Percentiles rank a stretch among this genome's conserved stretches.
These are phyloP conservation scores for Rubia balearica DNA, from an alignment of 305 asterid species.

Conservation along the genomic window DNA sequence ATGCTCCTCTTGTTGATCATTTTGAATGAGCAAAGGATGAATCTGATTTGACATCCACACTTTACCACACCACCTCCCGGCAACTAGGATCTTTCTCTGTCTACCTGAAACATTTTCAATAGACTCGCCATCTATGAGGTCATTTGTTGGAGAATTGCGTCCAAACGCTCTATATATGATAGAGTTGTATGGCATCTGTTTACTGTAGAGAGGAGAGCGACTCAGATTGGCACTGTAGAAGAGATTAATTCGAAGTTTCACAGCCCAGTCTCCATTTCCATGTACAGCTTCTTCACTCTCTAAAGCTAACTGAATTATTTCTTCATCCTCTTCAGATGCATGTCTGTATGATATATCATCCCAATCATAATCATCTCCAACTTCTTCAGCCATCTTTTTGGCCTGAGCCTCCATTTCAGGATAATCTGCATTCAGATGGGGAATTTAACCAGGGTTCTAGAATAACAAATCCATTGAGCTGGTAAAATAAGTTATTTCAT, in stretches of 20 bases:
- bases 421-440: conserved; percentile 53
- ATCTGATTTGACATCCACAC: conserved; percentile 95
- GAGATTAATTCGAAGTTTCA: conserved; percentile 87
- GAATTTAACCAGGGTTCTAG: not conserved
- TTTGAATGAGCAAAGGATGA: conserved; percentile 65
- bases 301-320: conserved; percentile 58
- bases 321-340: conserved; percentile 63
- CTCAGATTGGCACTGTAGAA: conserved; percentile 91
- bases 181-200: conserved; percentile 91
- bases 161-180: conserved; percentile 79
- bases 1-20: conserved; percentile 39
- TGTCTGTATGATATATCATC: conserved; percentile 51
- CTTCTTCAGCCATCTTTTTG: conserved; percentile 64
- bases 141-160: conserved; percentile 41
- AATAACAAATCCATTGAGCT: not conserved
- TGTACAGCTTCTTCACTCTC: conserved; percentile 77
- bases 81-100: conserved; percentile 70
- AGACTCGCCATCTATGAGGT: conserved; percentile 24
- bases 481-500: not conserved
- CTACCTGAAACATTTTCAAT: conserved; percentile 43
- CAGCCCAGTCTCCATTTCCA: conserved; percentile 97
- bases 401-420: conserved; percentile 76
- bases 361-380: conserved; percentile 51
- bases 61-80: conserved; percentile 99
- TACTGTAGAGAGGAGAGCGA: conserved; percentile 88